Evolutionary conservation across 2,329 filamentous ascomycete species (phyloP), one percentile per base, ranked within the genome.

Genomic region (Sporothrix dimorphospora): DNA sequence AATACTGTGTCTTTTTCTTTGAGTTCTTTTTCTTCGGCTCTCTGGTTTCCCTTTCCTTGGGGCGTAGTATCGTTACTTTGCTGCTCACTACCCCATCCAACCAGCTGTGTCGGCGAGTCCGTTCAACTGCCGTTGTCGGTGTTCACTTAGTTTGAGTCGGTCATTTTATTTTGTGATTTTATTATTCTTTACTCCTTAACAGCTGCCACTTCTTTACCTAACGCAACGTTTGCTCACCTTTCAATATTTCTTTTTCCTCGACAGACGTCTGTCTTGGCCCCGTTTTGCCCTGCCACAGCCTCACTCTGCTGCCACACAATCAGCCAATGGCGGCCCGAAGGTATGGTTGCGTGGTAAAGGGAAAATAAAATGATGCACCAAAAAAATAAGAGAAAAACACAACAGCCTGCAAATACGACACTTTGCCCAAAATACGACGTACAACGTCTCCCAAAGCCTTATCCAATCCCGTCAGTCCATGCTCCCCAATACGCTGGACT

Each of bases 201-300:
- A 27, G 53, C 34, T 16, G n/a, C 3, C 21, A 2, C 21, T 12
- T 65, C 40, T 47, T 65, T 19, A 24, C 21, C 40, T 27, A 19
- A 45, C 4, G 59, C 38, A 59, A 38, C 38, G 34, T 42, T 45
- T 63, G 38, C 59, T 47, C 61, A 47, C 61, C 40, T 30, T 30
- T n/a, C 63, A 67, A 21, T 67, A 34, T 51, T 67, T 61, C 34
- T 42, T 38, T n/a, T n/a, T n/a, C n/a, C n/a, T n/a, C n/a, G n/a
- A n/a, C n/a, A n/a, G 30, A 4, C 19, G 38, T 27, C 47, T 30
- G 19, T 63, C 34, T 21, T 63, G 34, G 59, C 57, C 63, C 24
- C 16, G 19, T 16, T 51, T 40, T 55, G 66, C 47, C 30, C 49
- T 40, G 70, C 51, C 47, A 67, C 70, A 71, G 59, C 59, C 70